Base-by-base conservation (phyloP, 1,139 yeast genomes). In the Diutina siamensis region DNA sequence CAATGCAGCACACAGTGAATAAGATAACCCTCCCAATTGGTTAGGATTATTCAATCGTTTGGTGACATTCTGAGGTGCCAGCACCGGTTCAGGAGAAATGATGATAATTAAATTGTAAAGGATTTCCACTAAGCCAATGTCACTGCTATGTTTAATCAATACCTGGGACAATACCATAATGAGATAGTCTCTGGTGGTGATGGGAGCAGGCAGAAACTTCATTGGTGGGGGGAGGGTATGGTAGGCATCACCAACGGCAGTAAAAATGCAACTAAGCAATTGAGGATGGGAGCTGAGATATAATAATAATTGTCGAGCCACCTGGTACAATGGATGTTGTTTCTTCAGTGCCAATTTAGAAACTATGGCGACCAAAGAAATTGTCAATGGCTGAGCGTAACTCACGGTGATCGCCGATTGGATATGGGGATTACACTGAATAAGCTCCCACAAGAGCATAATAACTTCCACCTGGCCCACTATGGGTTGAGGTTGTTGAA, bases 371-470 rank as follows among this genome's bases (percentile, higher is more conserved):
- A 80, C 56, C 36, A 84, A 60, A 2, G 74, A 59, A 0, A 83
- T 63, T 47, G 77, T 60, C 35, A 83, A 60, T 52, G 82, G 85
- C 31, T 73, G 67, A 8, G 78, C 72, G 49, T 68, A 70, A 44
- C 70, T 67, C 20, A 68, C 65, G 1, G 74, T 68, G 31, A 83
- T 64, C 47, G 74, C 64, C 8, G 63, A 57, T 50, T 72, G 71
- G 53, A 80, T 78, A 32, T 57, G 56, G 48, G 65, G 67, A 60
- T 89, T 89, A 53, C 88, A 80, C 57, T 85, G 94, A 35, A 78
- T 64, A 45, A 87, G 61, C 55, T 85, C 95, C 86, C 95, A 85
- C 19, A 83, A 56, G 8, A 89, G 58, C 61, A 83, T 71, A 3
- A 78, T 58, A 20, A 76, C 58, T 54, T 84, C 92, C 2, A 64